Evolutionary conservation across 805 yeast genomes (phyloP).

Genomic region (Candida succiphila): DNA sequence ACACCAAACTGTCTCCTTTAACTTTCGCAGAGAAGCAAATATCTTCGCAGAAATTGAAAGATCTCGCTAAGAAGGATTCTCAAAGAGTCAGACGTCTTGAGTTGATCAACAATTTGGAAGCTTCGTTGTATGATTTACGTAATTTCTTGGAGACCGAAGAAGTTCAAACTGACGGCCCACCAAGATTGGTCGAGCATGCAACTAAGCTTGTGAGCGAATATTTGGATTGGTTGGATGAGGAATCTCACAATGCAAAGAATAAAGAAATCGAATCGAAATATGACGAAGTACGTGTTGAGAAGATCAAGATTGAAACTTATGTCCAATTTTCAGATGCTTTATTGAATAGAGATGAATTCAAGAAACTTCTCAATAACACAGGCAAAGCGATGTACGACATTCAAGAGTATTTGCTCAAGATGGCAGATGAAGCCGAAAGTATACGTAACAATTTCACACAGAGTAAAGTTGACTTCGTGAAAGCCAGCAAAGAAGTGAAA

Average conservation of each 20-base stretch:
- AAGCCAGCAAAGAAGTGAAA: conserved; percentile 37
- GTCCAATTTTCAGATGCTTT: conserved; percentile 35
- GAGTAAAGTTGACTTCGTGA: conserved; percentile 39
- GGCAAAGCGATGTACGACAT: conserved; percentile 28
- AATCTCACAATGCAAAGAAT: conserved; percentile 33
- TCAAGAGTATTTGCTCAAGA: conserved; percentile 32
- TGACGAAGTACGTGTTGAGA: conserved; percentile 18
- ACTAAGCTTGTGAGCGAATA: conserved; percentile 31
- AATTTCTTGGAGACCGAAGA: conserved; percentile 48
- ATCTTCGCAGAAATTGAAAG: conserved; percentile 37
- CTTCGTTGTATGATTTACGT: conserved; percentile 61
- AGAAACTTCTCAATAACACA: conserved; percentile 9
- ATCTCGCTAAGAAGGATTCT: conserved; percentile 44
- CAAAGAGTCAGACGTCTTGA: conserved; percentile 46
- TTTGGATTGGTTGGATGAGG: conserved; percentile 75
- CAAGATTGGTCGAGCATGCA: conserved; percentile 26
- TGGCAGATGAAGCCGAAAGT: conserved; percentile 34
- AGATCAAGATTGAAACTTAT: conserved; percentile 24
- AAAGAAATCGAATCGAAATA: conserved; percentile 27
- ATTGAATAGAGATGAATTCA: conserved; percentile 35
- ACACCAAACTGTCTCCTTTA: conserved; percentile 36
- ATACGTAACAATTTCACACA: conserved; percentile 33
- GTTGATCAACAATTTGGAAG: conserved; percentile 60
- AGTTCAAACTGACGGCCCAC: conserved; percentile 29
- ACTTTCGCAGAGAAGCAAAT: conserved; percentile 35